phyloP scores from a whole-genome alignment of 805 yeast species.

The Yarrowia bubula region DNA sequence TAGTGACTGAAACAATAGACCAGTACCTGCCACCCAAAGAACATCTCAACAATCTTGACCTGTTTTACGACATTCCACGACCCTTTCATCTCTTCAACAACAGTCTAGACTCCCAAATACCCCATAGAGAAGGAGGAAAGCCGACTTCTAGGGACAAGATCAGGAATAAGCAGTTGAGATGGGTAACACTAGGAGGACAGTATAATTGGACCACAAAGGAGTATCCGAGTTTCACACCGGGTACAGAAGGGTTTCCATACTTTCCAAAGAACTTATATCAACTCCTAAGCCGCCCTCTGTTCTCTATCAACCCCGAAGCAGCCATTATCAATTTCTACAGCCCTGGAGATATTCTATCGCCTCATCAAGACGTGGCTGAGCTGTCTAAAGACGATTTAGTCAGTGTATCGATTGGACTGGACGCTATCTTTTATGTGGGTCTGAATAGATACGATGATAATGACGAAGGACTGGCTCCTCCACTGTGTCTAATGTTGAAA shows the following conservation, averaged over 20 bases:
- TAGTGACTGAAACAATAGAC: slow-evolving; percentile 37
- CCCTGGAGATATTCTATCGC: slow-evolving; percentile 45
- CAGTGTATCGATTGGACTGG: slow-evolving; percentile 44
- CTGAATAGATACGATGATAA: slow-evolving; percentile 29
- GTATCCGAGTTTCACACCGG: slow-evolving; percentile 42
- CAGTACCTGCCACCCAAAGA: slow-evolving; percentile 38
- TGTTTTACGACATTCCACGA: slow-evolving; percentile 37
- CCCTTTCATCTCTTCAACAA: slow-evolving; percentile 38
- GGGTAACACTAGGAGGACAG: slow-evolving; percentile 50
- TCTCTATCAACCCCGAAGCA: slow-evolving; percentile 41
- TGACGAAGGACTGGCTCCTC: slow-evolving; percentile 29
- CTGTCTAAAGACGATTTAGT: slow-evolving; percentile 40
- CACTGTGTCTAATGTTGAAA: slow-evolving; percentile 40
- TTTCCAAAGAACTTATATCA: slow-evolving; percentile 37
- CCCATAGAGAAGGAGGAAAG: slow-evolving; percentile 29
- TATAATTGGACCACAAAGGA: slow-evolving; percentile 46
- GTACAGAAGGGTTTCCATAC: slow-evolving; percentile 37
- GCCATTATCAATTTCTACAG: slow-evolving; percentile 46
- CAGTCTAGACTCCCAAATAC: neutral
- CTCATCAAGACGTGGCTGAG: slow-evolving; percentile 48
- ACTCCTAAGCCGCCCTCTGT: slow-evolving; percentile 31
- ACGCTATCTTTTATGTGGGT: slow-evolving; percentile 42
- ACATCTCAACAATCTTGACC: slow-evolving; percentile 42
- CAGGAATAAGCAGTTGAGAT: slow-evolving; percentile 40
- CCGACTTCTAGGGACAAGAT: slow-evolving; percentile 30